Base-by-base conservation (phyloP, 441 rosid species). In the Populus trichocarpa region DNA sequence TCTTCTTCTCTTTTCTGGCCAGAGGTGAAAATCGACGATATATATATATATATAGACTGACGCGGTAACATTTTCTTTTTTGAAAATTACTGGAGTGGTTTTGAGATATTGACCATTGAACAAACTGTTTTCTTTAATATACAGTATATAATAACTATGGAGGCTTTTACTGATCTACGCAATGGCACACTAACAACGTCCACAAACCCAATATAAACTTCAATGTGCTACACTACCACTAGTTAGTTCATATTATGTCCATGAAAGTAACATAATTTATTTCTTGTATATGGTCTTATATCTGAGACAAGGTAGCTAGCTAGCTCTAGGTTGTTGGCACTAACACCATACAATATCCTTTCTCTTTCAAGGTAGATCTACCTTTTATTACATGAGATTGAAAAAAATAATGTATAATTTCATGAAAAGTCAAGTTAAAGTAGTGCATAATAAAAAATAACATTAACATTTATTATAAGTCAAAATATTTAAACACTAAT, bases 161-260 rank as follows among this genome's bases (percentile, higher is more conserved):
- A 63, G 5, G 77, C 69, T 23, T 78, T 64, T 70, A 66, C 77
- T 78, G 78, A 59, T 74, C 73, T 72, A 74, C 75, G 83, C 79
- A 67, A 73, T 32, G 61, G 61, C 81, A 74, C 61, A n/a, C 16
- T 33, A 68, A 73, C 67, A 30, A 67, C 79, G 81, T 68, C 66
- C 77, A 77, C 75, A 32, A 32, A 32, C 33, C 33, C 33, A 32
- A 32, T 5, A 32, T 32, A 32, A 32, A 32, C 33, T 32, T 5
- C 33, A 32, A 32, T 32, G 33, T 32, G 33, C 33, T 32, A 5
- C 33, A 32, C 0, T 32, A 6, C 33, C 0, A 32, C 33, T 5
- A 32, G 33, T 0, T 83, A 76, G 82, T 61, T 82, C 85, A 82
- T 80, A 77, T 78, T 33, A 73, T 76, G 74, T 33, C 85, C 78